Evolutionary conservation across 2,329 filamentous ascomycete genomes (phyloP), one percentile per base, ranked within the genome.

Genomic region (Botryotinia globosa): DNA sequence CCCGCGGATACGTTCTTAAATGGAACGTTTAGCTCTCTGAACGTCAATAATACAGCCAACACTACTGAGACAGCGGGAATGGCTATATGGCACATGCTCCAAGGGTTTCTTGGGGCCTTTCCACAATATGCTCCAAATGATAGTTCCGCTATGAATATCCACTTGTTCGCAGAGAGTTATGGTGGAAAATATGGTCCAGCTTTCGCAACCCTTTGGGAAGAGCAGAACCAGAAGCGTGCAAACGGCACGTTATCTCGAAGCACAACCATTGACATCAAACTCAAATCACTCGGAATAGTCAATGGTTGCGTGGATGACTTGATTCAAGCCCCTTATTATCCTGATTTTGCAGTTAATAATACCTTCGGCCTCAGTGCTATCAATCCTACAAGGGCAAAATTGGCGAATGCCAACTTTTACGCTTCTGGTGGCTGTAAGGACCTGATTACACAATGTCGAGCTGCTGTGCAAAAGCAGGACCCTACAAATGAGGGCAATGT

Each of bases 221-320:
- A 87, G 72, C 90, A 93, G 81, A 94, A 93, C 76, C 79, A 83
- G 29, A 83, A 83, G 69, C 85, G 87, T 22, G 78, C 80, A n/a
- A 86, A 84, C 71, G 87, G 88, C 4, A 80, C 84, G 2, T 73
- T 88, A 1, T 80, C 85, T 14, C 81, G 79, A 29, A 86, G 86
- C 74, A 83, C 81, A 51, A 89, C 87, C 2, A 81, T 91, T 18
- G 85, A 88, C 44, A 87, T 92, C 66, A 85, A 87, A 71, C 83
- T 94, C 14, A 83, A 83, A 22, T 88, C 90, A 0, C 81, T 94
- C 0, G 91, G 91, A 34, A 91, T 94, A 73, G 83, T 93, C 73
- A 92, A 94, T 79, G 91, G 91, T 20, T 88, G 90, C 75, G 83
- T 94, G 51, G 92, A 94, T 78, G 85, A 87, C 76, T 80, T 89